Evolutionary conservation across 2,329 filamentous ascomycete species (phyloP).

Genomic region (Alternaria arbusti): DNA sequence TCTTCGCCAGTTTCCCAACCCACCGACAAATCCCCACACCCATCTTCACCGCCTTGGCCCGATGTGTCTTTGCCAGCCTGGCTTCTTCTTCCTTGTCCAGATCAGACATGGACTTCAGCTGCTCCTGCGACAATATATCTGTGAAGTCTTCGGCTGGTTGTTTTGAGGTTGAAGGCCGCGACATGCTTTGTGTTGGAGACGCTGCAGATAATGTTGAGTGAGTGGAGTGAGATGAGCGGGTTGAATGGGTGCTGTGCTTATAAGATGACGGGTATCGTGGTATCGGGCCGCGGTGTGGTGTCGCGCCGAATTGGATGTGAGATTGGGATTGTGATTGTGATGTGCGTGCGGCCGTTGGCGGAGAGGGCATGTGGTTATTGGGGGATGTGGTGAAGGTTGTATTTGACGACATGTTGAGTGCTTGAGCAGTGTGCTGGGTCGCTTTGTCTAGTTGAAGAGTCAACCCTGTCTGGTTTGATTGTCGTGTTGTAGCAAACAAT

Average conservation of each 20-base stretch:
- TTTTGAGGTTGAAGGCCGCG: background rate
- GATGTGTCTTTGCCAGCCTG: background rate
- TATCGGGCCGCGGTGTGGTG: background rate
- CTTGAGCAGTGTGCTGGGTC: no score
- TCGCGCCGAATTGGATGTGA: background rate
- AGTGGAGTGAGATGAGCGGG: background rate
- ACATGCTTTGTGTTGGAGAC: background rate
- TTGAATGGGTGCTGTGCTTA: background rate
- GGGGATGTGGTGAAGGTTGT: no score
- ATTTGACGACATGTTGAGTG: background rate
- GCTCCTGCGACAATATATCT: background rate
- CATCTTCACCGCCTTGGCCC: constrained; percentile 1
- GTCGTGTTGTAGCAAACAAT: no score
- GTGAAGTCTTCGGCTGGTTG: background rate
- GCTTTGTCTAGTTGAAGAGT: no score
- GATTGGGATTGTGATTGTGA: background rate
- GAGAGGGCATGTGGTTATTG: background rate
- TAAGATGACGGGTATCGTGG: background rate
- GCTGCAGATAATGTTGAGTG: background rate
- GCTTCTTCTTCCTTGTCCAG: constrained; percentile 14
- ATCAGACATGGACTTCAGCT: constrained; percentile 14
- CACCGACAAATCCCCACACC: background rate
- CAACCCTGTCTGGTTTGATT: no score
- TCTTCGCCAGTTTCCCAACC: background rate
- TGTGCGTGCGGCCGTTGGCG: background rate